phyloP scores from a whole-genome alignment of 2,329 filamentous ascomycete species.

The Beauveria rudraprayagi region DNA sequence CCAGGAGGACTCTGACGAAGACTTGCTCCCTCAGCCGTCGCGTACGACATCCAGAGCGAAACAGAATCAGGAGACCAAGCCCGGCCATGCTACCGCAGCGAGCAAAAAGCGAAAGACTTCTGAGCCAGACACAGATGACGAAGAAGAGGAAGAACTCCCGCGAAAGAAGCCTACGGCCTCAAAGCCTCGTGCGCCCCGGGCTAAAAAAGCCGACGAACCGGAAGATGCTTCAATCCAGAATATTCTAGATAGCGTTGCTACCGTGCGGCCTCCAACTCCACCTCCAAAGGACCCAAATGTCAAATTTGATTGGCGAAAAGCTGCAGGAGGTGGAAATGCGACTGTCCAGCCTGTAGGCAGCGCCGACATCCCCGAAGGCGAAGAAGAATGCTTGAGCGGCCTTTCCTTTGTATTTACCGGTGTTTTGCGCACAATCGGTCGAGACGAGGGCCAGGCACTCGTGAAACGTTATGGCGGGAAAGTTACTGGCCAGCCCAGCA shows the following conservation, averaged over 20 bases:
- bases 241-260: slow-evolving; percentile 83
- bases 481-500: slow-evolving; percentile 75
- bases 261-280: slow-evolving; percentile 73
- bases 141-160: slow-evolving; percentile 52
- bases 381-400: slow-evolving; percentile 82
- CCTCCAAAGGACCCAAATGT: slow-evolving; percentile 60
- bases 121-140: slow-evolving; percentile 44
- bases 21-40: slow-evolving; percentile 53
- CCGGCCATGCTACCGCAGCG: slow-evolving; percentile 22
- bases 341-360: slow-evolving; percentile 53
- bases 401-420: slow-evolving; percentile 95
- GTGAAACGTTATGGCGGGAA: slow-evolving; percentile 95
- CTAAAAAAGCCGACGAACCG: slow-evolving; percentile 56
- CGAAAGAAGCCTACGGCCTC: slow-evolving; percentile 52
- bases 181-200: slow-evolving; percentile 49
- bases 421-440: slow-evolving; percentile 67
- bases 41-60: slow-evolving; percentile 40
- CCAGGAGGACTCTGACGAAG: slow-evolving; percentile 66
- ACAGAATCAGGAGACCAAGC: slow-evolving; percentile 19
- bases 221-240: slow-evolving; percentile 67
- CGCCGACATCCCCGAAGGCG: slow-evolving; percentile 70
- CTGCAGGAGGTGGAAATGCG: slow-evolving; percentile 50
- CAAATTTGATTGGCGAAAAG: slow-evolving; percentile 76
- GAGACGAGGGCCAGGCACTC: slow-evolving; percentile 76
- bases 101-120: slow-evolving; percentile 53